Percentiles rank a stretch among this genome's conserved stretches.
phyloP scores from a whole-genome alignment of 2,329 filamentous ascomycete species.

The Cladophialophora bantiana region DNA sequence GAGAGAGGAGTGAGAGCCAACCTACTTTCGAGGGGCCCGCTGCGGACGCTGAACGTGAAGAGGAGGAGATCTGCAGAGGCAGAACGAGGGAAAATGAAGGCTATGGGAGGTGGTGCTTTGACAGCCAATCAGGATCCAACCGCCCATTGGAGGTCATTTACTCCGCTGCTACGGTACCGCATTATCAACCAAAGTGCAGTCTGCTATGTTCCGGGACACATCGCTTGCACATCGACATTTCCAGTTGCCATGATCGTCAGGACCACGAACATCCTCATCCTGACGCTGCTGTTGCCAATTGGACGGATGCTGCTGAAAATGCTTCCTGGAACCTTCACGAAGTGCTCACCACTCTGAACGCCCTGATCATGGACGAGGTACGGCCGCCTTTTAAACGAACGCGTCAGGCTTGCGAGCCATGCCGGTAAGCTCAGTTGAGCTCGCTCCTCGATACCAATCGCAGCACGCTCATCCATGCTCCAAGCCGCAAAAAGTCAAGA shows the following conservation, averaged over 20 bases:
- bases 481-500: slow-evolving; percentile 46
- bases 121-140: slow-evolving; percentile 3
- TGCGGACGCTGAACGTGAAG: not conserved
- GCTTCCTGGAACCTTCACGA: not conserved
- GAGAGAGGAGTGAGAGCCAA: not conserved
- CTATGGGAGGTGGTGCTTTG: not conserved
- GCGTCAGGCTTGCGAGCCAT: slow-evolving; percentile 45
- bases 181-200: not conserved
- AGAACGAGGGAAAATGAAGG: not conserved
- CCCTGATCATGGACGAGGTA: slow-evolving; percentile 3
- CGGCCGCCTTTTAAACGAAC: slow-evolving; percentile 21
- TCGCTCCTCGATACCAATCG: not conserved
- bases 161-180: not conserved
- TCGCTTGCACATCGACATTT: not conserved
- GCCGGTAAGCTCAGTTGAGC: slow-evolving; percentile 40
- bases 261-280: not conserved
- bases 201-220: not conserved
- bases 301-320: not conserved
- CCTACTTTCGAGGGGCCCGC: not conserved
- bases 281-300: not conserved
- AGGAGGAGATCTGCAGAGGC: not conserved
- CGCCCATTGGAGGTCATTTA: not conserved
- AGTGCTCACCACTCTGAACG: not conserved
- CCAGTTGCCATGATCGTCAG: not conserved
- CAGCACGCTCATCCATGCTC: slow-evolving; percentile 2